Evolutionary conservation across 495 filamentous ascomycete genomes (phyloP), one percentile per base, ranked within the genome.

Genomic region (Staphylotrichum longicolle): DNA sequence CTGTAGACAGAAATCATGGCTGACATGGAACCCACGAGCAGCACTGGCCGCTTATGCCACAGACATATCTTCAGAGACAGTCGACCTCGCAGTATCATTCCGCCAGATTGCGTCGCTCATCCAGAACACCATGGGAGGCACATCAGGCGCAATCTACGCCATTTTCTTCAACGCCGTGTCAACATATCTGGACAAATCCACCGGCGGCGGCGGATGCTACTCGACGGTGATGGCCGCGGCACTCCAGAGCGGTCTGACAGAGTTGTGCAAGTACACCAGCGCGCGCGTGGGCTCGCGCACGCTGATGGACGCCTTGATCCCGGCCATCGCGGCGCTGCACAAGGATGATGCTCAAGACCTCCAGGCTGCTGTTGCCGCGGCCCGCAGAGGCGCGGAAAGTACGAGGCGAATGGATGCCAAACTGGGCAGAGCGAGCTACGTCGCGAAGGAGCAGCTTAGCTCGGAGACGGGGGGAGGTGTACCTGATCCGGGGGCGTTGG

Each of bases 251-350:
- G 46, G 46, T 20, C 46, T 48, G 2, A 30, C 46, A 15, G 46
- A 48, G 46, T 20, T 48, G 46, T 48, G 46, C 46, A 48, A 12
- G 8, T 48, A 48, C 46, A 48, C 46, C 7, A 48, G 46, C 46
- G 46, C 46, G 46, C 30, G 46, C 7, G 46, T 32, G 46, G 46
- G 46, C 8, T 48, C 15, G 15, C 46, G 46, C 7, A 48, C 46
- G 2, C 30, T 48, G 20, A 48, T 48, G 46, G 46, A 48, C 15
- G 46, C 46, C 46, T 12, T 48, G 20, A 48, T 48, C 20, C 46
- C 46, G 8, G 30, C 32, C 32, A 7, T 48, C 15, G 46, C 30
- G 46, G 11, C 46, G 15, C 20, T 48, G 15, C 20, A 48, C 46
- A 30, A 48, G 8, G 9, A 10, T 7, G 20, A 27, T 27, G 20